Conservation (phyloP, 2,329 filamentous ascomycete genomes). For the Sarocladium oryzae region DNA sequence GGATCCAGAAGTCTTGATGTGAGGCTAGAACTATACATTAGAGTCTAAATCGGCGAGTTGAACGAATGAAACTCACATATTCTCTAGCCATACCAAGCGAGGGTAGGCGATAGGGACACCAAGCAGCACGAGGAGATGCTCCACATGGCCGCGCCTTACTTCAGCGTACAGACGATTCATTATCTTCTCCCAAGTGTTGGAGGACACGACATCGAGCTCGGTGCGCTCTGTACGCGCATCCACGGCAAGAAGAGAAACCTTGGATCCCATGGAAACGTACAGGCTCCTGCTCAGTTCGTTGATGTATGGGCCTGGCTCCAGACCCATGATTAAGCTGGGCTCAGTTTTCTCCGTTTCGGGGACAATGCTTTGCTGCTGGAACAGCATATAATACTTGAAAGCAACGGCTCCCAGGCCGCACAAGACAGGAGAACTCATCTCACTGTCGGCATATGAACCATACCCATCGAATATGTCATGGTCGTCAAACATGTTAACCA, state of each 20-base stretch:
- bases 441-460: constrained; percentile 85
- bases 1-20: constrained; percentile 84
- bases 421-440: constrained; percentile 88
- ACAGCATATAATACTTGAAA: constrained; percentile 98
- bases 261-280: constrained; percentile 75
- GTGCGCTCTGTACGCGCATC: constrained; percentile 90
- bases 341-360: constrained; percentile 78
- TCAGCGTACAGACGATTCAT: constrained; percentile 82
- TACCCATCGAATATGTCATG: constrained; percentile 90
- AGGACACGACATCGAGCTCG: constrained; percentile 70
- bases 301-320: constrained; percentile 81
- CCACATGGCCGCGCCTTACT: constrained; percentile 74
- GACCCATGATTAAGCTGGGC: constrained; percentile 84
- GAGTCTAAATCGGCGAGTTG: constrained; percentile 11
- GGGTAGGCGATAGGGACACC: constrained; percentile 82
- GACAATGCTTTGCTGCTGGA: constrained; percentile 87
- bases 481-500: constrained; percentile 98
- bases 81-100: constrained; percentile 64
- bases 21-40: constrained; percentile 45
- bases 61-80: constrained; percentile 44
- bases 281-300: constrained; percentile 76
- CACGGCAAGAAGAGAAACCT: constrained; percentile 75
- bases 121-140: constrained; percentile 82
- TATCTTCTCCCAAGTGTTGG: constrained; percentile 77
- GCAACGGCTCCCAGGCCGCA: constrained; percentile 83